Percentiles rank a stretch among this genome's conserved stretches.
Evolutionary conservation across 495 filamentous ascomycete species (phyloP).

Genomic region (Terfezia claveryi): DNA sequence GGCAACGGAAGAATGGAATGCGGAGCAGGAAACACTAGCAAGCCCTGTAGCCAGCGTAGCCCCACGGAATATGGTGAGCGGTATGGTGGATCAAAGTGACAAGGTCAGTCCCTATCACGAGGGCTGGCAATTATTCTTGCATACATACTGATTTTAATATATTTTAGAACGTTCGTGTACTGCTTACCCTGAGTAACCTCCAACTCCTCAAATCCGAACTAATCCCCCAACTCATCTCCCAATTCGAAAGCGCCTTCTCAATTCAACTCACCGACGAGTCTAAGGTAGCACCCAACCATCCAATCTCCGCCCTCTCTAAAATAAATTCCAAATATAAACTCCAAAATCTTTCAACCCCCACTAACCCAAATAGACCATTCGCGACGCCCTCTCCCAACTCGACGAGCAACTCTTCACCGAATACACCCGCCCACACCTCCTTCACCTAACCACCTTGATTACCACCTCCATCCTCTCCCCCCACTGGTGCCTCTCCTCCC

Average conservation of each 20-base stretch:
- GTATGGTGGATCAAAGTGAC: too few relatives aligned
- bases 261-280: conserved; percentile 78
- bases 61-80: background rate
- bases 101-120: too few relatives aligned
- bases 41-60: conserved; percentile 7
- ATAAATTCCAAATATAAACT: too few relatives aligned
- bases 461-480: conserved; percentile 43
- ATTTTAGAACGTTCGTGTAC: conserved; percentile 62
- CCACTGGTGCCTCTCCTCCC: conserved; percentile 42
- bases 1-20: conserved; percentile 34
- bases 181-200: conserved; percentile 80
- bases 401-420: conserved; percentile 73
- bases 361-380: conserved; percentile 34
- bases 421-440: conserved; percentile 56
- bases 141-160: too few relatives aligned
- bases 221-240: conserved; percentile 58
- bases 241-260: conserved; percentile 76
- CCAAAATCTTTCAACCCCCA: background rate
- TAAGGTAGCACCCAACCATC: conserved; percentile 22
- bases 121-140: too few relatives aligned
- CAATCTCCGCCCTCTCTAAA: background rate
- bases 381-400: conserved; percentile 72
- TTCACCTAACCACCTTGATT: conserved; percentile 39
- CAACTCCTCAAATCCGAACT: conserved; percentile 51
- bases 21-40: conserved; percentile 25